These are phyloP conservation scores for Phytophthora pluvialis DNA, from an alignment of 352 stramenopile genomes.

Conservation along the genomic window DNA sequence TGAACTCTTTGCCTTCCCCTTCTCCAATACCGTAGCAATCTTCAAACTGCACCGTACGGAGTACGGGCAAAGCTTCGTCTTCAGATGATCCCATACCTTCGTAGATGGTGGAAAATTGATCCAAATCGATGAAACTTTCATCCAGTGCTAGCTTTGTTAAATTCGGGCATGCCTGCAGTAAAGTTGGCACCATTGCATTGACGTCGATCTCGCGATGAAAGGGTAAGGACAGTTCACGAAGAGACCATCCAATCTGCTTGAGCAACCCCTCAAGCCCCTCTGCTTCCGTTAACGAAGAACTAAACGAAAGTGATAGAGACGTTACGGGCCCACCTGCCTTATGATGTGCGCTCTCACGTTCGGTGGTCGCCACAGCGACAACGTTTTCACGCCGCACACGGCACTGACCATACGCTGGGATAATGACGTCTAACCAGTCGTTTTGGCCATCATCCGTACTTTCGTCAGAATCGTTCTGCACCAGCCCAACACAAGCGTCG, in stretches of 20 bases:
- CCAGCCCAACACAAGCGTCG: no score
- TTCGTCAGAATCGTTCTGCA: no score
- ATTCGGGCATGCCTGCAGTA: slow-evolving; percentile 14
- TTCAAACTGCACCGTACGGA: slow-evolving; percentile 15
- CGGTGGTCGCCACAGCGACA: no score
- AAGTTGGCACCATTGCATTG: slow-evolving; percentile 15
- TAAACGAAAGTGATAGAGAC: no score
- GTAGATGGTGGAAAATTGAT: slow-evolving; percentile 19
- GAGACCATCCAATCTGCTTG: slow-evolving; percentile 24
- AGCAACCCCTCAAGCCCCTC: not conserved
- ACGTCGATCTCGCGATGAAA: slow-evolving; percentile 25
- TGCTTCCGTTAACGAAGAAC: no score
- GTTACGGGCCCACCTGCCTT: no score
- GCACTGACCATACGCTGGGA: no score
- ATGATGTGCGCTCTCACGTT: no score
- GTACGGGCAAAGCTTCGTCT: no score
- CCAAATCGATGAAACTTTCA: slow-evolving; percentile 23
- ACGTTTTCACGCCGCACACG: no score
- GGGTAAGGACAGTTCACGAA: slow-evolving; percentile 17
- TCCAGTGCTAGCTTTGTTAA: slow-evolving; percentile 14
- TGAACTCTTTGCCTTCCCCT: slow-evolving; percentile 15
- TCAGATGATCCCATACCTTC: slow-evolving; percentile 1
- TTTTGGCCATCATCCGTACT: no score
- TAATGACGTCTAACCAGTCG: no score
- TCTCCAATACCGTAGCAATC: slow-evolving; percentile 22